Evolutionary conservation across 345 rosid species (phyloP), one percentile per base, ranked within the genome.

Genomic region (Rhodomyrtus tomentosa): DNA sequence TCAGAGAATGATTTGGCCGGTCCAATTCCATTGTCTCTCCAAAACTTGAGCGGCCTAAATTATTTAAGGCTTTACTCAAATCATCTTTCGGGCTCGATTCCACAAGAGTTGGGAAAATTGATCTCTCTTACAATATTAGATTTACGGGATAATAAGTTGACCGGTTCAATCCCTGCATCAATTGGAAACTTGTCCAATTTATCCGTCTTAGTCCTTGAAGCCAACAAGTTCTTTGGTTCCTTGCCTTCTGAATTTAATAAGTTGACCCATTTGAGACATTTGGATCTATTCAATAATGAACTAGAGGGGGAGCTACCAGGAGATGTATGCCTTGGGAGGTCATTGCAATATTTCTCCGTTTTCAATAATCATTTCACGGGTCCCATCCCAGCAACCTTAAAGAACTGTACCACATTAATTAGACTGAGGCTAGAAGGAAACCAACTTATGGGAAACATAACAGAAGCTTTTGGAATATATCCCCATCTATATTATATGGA

Each of bases 121-220:
- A 55, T 0, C 24, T 55, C 62, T 55, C 62, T 55, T 55, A 0
- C 0, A 55, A 0, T 1, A 55, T 24, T 55, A 2, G 0, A 0
- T 1, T 1, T 55, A 55, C 0, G 1, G 1, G 0, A 0, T 55
- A 55, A 55, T 25, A 55, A 55, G 4, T 10, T 55, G 59, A 10
- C 15, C 0, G 29, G 59, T 55, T 0, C 14, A 25, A 55, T 55
- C 29, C 59, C 59, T 0, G 0, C 59, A 24, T 55, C 3, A 2
- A 27, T 58, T 6, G 72, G 72, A 58, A 27, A 9, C 72, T 6
- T 58, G 36, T 8, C 20, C 0, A 58, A 58, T 58, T 9, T 58
- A 6, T n/a, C 36, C 5, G 0, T 0, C 0, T 13, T 58, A 5
- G 0, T 0, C 9, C 1, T 58, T 27, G 0, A 0, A 5, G 10